Evolutionary conservation across 208 protist genomes (phyloP).

Genomic region (Angomonas desouzai): DNA sequence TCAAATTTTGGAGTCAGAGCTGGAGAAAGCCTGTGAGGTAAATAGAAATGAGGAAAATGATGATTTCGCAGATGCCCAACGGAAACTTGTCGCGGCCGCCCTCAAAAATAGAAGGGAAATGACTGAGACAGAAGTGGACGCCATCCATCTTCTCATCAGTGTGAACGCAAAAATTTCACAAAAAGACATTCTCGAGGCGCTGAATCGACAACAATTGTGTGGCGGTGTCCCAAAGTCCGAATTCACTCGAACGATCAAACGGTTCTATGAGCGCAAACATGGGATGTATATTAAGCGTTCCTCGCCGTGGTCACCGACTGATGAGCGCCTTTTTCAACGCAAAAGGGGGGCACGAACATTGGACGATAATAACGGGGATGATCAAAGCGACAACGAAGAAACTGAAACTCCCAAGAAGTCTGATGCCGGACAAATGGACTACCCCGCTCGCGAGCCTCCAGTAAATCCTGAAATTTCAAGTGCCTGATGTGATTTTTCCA

Average conservation of each 20-base stretch:
- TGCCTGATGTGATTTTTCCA: too few relatives aligned
- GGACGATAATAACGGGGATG: not conserved
- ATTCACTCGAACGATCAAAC: constrained; percentile 61
- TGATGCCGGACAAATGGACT: not conserved
- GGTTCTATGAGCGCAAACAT: constrained; percentile 71
- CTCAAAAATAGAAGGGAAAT: constrained; percentile 69
- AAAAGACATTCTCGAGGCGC: constrained; percentile 39
- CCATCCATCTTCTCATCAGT: constrained; percentile 47
- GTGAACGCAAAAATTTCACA: constrained; percentile 50
- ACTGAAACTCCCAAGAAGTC: not conserved
- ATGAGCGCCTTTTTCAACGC: constrained; percentile 61
- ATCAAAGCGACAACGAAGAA: not conserved
- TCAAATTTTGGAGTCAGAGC: constrained; percentile 37
- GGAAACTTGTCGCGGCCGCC: constrained; percentile 42
- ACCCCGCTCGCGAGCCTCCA: not conserved
- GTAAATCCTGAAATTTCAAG: not conserved
- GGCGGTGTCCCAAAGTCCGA: constrained; percentile 58
- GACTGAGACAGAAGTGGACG: constrained; percentile 56
- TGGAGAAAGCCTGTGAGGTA: constrained; percentile 14
- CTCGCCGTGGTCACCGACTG: constrained; percentile 57
- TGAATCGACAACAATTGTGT: constrained; percentile 60
- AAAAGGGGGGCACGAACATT: not conserved
- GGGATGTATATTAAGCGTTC: constrained; percentile 46
- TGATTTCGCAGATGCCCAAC: constrained; percentile 31
- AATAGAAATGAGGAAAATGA: constrained; percentile 18